phyloP scores from a whole-genome alignment of 495 filamentous ascomycete genomes.

The Trichoderma reesei region DNA sequence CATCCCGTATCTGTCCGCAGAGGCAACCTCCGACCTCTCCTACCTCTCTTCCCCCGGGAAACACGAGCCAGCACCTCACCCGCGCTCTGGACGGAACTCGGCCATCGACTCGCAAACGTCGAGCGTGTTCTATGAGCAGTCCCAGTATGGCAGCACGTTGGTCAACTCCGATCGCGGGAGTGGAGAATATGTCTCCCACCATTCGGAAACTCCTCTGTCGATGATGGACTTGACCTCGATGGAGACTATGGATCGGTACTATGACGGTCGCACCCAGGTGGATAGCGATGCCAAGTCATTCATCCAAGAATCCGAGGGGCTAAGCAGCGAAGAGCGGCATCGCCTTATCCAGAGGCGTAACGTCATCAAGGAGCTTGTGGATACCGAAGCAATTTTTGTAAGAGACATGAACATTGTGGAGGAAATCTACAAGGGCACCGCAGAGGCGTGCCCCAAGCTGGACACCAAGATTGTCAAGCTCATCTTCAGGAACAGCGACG shows the following conservation, averaged over 20 bases:
- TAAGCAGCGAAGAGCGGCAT: constrained; percentile 31
- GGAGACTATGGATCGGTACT: constrained; percentile 21
- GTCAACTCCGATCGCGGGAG: constrained; percentile 27
- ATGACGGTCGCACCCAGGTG: constrained; percentile 12
- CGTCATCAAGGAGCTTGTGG: constrained; percentile 80
- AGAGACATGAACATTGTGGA: constrained; percentile 93
- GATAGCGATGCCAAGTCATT: constrained; percentile 17
- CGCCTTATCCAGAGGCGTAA: constrained; percentile 55
- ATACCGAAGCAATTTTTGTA: constrained; percentile 80
- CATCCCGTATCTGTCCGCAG: constrained; percentile 20
- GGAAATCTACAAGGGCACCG: constrained; percentile 95
- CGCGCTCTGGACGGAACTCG: constrained; percentile 17
- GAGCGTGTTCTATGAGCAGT: constrained; percentile 31
- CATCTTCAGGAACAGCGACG: constrained; percentile 82
- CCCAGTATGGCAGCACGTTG: constrained; percentile 32
- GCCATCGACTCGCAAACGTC: constrained; percentile 12
- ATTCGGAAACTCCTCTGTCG: constrained; percentile 22
- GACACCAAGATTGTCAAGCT: constrained; percentile 72
- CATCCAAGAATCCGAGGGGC: constrained; percentile 19
- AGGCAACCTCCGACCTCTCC: constrained; percentile 10
- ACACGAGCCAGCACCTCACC: constrained; percentile 26
- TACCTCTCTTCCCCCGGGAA: constrained; percentile 26
- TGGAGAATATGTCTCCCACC: constrained; percentile 16
- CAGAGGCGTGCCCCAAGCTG: constrained; percentile 69
- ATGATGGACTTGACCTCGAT: constrained; percentile 24